These are phyloP conservation scores for Nigrospora osmanthi DNA, from an alignment of 2,329 filamentous ascomycete species.

Conservation along the genomic window DNA sequence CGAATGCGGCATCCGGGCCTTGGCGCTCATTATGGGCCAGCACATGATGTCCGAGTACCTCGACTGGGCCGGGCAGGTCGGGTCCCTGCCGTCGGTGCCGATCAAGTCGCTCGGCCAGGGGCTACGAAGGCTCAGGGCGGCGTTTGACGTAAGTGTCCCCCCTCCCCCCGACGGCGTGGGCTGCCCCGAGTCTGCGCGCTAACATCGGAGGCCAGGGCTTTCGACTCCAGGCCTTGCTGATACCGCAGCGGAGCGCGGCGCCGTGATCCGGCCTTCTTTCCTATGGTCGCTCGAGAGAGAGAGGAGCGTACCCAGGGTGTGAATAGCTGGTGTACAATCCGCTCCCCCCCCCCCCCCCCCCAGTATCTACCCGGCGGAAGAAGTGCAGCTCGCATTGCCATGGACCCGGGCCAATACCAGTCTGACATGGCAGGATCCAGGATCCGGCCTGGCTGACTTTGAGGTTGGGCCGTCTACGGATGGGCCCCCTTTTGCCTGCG, in stretches of 20 bases:
- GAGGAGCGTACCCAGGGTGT: no score
- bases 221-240: slow-evolving; percentile 4
- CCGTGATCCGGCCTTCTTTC: neutral
- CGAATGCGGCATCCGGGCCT: slow-evolving; percentile 12
- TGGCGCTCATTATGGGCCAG: slow-evolving; percentile 9
- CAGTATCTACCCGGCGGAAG: no score
- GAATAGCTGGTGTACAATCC: no score
- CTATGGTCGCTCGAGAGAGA: neutral
- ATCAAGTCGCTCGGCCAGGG: slow-evolving; percentile 3
- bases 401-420: no score
- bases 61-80: slow-evolving; percentile 10
- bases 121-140: slow-evolving; percentile 9
- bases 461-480: no score
- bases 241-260: neutral
- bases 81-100: slow-evolving; percentile 2
- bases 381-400: no score
- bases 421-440: no score
- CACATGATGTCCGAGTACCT: slow-evolving; percentile 10
- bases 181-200: neutral
- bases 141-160: slow-evolving; percentile 14
- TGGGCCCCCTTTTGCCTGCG: no score
- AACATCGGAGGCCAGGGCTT: slow-evolving; percentile 2
- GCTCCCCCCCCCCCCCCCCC: no score
- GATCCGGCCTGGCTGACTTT: no score
- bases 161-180: no score